A percentile compares a stretch with the other conserved stretches of the same genome.
These are phyloP conservation scores for Malus hybrid DNA, from an alignment of 331 rosid genomes.

Conservation along the genomic window DNA sequence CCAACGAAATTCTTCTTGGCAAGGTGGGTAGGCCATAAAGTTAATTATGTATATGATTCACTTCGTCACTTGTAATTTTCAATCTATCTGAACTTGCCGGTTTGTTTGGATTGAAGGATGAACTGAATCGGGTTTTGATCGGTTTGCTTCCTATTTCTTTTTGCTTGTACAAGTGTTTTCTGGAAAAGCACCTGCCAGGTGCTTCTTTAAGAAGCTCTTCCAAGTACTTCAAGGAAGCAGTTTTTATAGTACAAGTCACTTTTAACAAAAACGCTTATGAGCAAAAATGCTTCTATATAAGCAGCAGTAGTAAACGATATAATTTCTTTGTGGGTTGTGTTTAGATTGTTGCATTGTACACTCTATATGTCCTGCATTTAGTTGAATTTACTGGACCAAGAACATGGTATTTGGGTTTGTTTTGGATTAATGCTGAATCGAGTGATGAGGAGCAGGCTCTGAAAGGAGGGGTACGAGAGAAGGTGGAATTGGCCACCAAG, in stretches of 20 bases:
- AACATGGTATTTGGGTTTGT: not conserved
- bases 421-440: not conserved
- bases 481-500: conserved; percentile 58
- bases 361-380: no score
- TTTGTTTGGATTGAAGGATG: no score
- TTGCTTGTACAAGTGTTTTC: no score
- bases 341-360: not conserved
- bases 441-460: conserved; percentile 30
- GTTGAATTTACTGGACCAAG: not conserved
- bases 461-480: conserved; percentile 43
- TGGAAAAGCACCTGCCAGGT: no score
- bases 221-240: no score
- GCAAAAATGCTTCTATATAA: not conserved
- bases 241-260: no score
- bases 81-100: no score
- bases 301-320: not conserved
- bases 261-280: not conserved
- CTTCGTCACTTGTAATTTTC: no score
- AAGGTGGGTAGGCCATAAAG: no score
- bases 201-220: no score
- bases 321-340: not conserved
- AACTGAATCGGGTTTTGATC: no score
- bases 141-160: not conserved
- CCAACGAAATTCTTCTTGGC: conserved; percentile 27
- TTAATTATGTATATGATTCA: no score